Evolutionary conservation across 1,284 basidiomycete species (phyloP), one percentile per base, ranked within the genome.

Genomic region (Somion occarium): DNA sequence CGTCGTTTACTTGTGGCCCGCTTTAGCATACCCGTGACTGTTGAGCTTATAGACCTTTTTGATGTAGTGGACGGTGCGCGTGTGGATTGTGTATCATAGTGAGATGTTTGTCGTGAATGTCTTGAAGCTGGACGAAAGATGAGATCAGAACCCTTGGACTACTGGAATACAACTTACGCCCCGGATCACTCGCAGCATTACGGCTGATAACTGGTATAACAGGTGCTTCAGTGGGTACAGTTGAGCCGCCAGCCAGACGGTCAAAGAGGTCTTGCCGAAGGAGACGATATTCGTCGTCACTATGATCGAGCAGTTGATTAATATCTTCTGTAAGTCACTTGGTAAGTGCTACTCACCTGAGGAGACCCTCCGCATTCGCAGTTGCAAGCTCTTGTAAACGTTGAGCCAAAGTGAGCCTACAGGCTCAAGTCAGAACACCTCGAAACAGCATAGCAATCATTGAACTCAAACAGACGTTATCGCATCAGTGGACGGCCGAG

Each of bases 221-320:
- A 20, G 84, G 72, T 12, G 65, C 62, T 64, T 89, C 86, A 41
- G 74, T 70, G 18, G 86, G 85, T 18, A 86, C 71, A 5, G 71
- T 59, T 25, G 78, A 71, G 55, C 69, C 76, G 53, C 72, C 77
- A 15, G 85, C 75, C 57, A 87, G 80, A 50, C 86, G 78, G 61
- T 89, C 85, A 56, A 90, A 90, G 41, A 90, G 69, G 60, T 82
- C 86, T 64, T 88, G 85, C 34, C 87, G 80, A 7, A 90, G 73
- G 41, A 88, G 66, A 48, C 87, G 82, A 63, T 89, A 89, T 62
- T 88, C 87, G 59, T 89, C 85, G 62, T 88, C 84, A 62, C 86
- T 89, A 61, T n/a, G 46, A 45, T 5, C 26, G 30, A 7, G 39
- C 34, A 41, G 18, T 41, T 13, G 27, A 30, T 37, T 13, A 37